These are phyloP conservation scores for Rosa chinensis DNA, from an alignment of 306 rosid species.

Conservation along the genomic window DNA sequence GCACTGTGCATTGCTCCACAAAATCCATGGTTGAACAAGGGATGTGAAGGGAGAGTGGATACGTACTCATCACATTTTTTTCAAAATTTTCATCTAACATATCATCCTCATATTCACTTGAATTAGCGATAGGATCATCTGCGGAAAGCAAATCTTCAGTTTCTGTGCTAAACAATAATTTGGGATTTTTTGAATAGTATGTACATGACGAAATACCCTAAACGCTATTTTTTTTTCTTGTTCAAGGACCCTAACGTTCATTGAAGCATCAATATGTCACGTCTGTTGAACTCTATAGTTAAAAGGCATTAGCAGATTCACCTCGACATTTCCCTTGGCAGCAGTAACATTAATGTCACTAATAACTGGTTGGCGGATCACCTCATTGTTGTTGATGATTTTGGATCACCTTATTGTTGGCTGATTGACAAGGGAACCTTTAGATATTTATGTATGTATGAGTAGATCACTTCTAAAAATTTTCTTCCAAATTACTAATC, in stretches of 20 bases:
- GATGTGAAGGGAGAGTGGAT: conserved; percentile 29
- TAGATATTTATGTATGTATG: no score
- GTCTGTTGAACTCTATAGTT: neutral
- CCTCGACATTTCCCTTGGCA: neutral
- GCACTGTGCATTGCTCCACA: conserved; percentile 36
- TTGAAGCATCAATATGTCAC: neutral
- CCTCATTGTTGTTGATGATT: neutral
- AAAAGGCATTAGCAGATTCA: neutral
- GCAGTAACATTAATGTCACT: neutral
- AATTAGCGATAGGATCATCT: conserved; percentile 24
- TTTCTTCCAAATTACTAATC: no score
- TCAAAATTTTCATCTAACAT: conserved; percentile 21
- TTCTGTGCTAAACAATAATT: neutral
- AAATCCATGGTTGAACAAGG: conserved; percentile 33
- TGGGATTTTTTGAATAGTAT: no score
- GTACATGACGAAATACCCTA: neutral
- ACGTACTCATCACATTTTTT: conserved; percentile 40
- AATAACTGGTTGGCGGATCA: neutral
- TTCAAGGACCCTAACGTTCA: neutral
- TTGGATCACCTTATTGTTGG: neutral
- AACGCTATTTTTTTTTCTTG: neutral
- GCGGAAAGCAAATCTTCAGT: conserved; percentile 35
- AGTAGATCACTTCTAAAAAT: no score
- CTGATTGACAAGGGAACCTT: no score
- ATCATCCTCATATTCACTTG: conserved; percentile 24